phyloP scores from a whole-genome alignment of 2,329 filamentous ascomycete genomes.

The Calonectria pseudoturangicola region DNA sequence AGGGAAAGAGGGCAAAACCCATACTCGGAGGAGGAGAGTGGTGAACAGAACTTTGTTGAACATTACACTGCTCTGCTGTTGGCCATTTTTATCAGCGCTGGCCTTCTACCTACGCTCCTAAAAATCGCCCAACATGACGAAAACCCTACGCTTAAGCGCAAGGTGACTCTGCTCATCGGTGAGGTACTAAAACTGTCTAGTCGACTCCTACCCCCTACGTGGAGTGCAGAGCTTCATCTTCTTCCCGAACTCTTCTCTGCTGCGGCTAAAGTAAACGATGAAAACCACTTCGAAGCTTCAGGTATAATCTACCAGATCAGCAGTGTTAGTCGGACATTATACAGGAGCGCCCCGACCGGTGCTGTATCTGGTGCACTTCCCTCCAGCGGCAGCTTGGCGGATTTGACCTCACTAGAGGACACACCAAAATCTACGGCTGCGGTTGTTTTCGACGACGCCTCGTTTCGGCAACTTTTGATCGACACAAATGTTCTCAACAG shows the following conservation, averaged over 20 bases:
- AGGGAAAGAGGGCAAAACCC: constrained; percentile 70
- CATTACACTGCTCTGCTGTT: constrained; percentile 95
- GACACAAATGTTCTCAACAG: constrained; percentile 92
- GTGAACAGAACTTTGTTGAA: constrained; percentile 89
- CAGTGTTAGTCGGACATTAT: constrained; percentile 94
- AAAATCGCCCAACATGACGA: constrained; percentile 81
- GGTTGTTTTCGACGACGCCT: constrained; percentile 74
- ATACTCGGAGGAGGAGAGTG: constrained; percentile 78
- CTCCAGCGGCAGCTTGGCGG: constrained; percentile 67
- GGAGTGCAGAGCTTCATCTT: constrained; percentile 90
- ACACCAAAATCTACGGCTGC: constrained; percentile 71
- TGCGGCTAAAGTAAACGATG: constrained; percentile 81
- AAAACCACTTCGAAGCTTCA: constrained; percentile 86
- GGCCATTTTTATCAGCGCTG: constrained; percentile 88
- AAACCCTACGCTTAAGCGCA: constrained; percentile 84
- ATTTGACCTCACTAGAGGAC: constrained; percentile 73
- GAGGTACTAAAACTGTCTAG: constrained; percentile 94
- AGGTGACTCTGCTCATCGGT: constrained; percentile 91
- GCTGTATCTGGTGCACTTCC: constrained; percentile 62
- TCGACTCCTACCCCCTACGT: constrained; percentile 85
- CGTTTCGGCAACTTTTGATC: constrained; percentile 78
- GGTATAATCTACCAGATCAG: constrained; percentile 98
- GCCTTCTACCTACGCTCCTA: constrained; percentile 78
- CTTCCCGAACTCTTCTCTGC: constrained; percentile 89
- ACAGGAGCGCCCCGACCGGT: constrained; percentile 80